Conservation (phyloP, 768 basidiomycete genomes). For the Daedalea quercina region DNA sequence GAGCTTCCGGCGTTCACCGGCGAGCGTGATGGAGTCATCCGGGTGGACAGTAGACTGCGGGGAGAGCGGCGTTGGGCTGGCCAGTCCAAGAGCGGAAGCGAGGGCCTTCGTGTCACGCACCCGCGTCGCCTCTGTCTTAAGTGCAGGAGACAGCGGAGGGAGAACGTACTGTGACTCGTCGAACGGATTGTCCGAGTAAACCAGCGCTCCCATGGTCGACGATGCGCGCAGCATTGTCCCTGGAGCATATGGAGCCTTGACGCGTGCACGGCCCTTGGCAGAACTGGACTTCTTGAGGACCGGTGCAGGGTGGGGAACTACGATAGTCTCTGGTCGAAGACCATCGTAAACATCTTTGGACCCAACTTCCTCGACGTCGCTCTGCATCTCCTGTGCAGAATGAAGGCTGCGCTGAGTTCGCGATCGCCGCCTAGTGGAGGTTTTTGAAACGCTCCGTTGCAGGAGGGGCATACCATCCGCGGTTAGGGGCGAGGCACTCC, state of each 20-base stretch:
- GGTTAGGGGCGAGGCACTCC: conserved; percentile 15
- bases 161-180: conserved; percentile 27
- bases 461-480: conserved; percentile 18
- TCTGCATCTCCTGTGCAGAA: conserved; percentile 17
- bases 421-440: conserved; percentile 14
- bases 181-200: conserved; percentile 26
- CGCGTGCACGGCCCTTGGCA: conserved; percentile 44
- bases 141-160: conserved; percentile 25
- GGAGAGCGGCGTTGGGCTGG: conserved; percentile 29
- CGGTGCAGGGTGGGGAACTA: conserved; percentile 19
- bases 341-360: conserved; percentile 43
- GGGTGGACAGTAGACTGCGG: conserved; percentile 64
- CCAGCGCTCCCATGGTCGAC: conserved; percentile 24
- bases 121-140: conserved; percentile 37
- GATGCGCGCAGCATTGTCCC: conserved; percentile 51
- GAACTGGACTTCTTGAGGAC: conserved; percentile 19
- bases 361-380: conserved; percentile 7
- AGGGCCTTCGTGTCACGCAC: conserved; percentile 33
- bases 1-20: conserved; percentile 28
- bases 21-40: conserved; percentile 65
- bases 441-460: conserved; percentile 13
- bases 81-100: conserved; percentile 31
- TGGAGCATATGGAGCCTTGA: conserved; percentile 62
- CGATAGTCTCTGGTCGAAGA: conserved; percentile 42
- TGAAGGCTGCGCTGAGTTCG: conserved; percentile 16